Evolutionary conservation across 345 rosid genomes (phyloP).

Genomic region (Brassica rapa): DNA sequence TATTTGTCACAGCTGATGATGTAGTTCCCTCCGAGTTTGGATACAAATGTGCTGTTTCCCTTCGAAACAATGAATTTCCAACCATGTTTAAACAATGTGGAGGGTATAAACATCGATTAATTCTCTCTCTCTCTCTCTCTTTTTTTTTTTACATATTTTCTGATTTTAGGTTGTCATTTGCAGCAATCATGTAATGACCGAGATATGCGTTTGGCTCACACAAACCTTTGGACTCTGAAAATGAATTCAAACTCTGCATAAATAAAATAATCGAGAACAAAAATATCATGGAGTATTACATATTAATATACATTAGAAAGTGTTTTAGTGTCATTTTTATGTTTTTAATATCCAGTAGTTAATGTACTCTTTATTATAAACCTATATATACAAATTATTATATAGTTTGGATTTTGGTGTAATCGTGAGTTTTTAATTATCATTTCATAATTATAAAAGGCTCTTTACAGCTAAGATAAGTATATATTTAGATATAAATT

Average conservation of each 20-base stretch:
- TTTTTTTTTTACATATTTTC: background rate
- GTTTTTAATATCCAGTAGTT: background rate
- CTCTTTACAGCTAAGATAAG: too few relatives aligned
- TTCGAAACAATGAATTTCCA: constrained; percentile 51
- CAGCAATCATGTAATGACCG: background rate
- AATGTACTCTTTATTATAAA: background rate
- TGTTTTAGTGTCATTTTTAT: too few relatives aligned
- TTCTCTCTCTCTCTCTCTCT: background rate
- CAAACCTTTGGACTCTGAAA: background rate
- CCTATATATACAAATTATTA: background rate
- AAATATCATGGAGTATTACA: background rate
- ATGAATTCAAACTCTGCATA: background rate
- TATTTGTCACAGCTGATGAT: constrained; percentile 53
- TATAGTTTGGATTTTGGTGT: too few relatives aligned
- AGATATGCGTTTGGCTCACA: background rate
- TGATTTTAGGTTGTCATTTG: background rate
- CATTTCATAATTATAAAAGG: too few relatives aligned
- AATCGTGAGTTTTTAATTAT: background rate
- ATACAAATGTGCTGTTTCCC: constrained; percentile 54
- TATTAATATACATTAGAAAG: too few relatives aligned
- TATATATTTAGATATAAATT: too few relatives aligned
- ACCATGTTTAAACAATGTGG: constrained; percentile 58
- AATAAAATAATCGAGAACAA: background rate
- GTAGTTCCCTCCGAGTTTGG: constrained; percentile 54
- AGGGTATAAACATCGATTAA: constrained; percentile 42